Percentiles rank a stretch among this genome's conserved stretches.
phyloP scores from a whole-genome alignment of 805 yeast species.

The Soucietia sequanensis region DNA sequence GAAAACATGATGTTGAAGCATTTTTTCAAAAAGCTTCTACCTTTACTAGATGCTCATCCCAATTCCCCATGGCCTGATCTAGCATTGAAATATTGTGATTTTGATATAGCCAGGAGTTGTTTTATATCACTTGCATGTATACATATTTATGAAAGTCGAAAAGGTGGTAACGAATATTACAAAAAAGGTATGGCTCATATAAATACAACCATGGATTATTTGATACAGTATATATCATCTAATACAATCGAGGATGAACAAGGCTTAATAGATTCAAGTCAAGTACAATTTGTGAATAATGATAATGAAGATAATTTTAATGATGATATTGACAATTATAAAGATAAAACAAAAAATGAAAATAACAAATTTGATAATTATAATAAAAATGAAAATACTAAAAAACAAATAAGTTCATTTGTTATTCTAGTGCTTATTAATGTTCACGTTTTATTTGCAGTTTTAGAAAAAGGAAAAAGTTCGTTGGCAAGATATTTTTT shows the following conservation, averaged over 20 bases:
- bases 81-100: slow-evolving; percentile 55
- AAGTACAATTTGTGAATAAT: not conserved
- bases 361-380: slow-evolving; percentile 3
- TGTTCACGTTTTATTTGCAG: slow-evolving; percentile 53
- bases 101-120: slow-evolving; percentile 57
- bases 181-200: slow-evolving; percentile 53
- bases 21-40: slow-evolving; percentile 53
- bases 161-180: slow-evolving; percentile 52
- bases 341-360: slow-evolving; percentile 7
- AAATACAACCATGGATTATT: slow-evolving; percentile 54
- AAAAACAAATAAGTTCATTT: slow-evolving; percentile 21
- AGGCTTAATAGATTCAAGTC: not conserved
- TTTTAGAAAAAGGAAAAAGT: slow-evolving; percentile 54
- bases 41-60: slow-evolving; percentile 58
- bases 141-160: slow-evolving; percentile 51
- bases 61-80: slow-evolving; percentile 61
- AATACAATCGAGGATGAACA: slow-evolving; percentile 3
- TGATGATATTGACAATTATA: no score
- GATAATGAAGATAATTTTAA: slow-evolving; percentile 1
- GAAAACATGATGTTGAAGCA: slow-evolving; percentile 57
- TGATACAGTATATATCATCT: slow-evolving; percentile 40
- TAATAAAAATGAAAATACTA: slow-evolving; percentile 7
- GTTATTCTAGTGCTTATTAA: slow-evolving; percentile 52
- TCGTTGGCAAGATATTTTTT: slow-evolving; percentile 50
- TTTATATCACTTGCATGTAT: slow-evolving; percentile 56